phyloP scores from a whole-genome alignment of 345 rosid species.

The Gossypium stocksii region DNA sequence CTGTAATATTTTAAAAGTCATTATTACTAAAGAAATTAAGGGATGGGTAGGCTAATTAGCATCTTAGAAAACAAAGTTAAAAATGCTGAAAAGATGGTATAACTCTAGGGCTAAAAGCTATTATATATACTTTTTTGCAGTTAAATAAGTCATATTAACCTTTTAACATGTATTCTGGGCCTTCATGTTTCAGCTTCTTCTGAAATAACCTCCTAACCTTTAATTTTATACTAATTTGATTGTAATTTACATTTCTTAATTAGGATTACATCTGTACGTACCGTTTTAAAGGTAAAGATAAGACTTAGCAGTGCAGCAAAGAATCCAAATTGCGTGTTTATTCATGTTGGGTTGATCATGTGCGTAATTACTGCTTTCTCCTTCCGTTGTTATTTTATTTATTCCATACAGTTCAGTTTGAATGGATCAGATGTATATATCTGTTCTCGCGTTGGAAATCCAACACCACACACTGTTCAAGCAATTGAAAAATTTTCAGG shows the following conservation, averaged over 20 bases:
- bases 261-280: no score
- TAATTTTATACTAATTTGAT: no score
- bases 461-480: slow-evolving; percentile 24
- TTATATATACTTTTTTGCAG: no score
- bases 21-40: not conserved
- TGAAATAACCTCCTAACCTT: no score
- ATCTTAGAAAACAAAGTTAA: not conserved
- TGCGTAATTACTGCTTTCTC: not conserved
- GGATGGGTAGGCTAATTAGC: not conserved
- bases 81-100: not conserved
- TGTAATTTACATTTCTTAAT: no score
- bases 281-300: not conserved
- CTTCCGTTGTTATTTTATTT: not conserved
- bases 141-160: no score
- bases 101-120: not conserved
- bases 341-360: not conserved
- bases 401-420: not conserved
- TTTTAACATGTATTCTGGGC: no score
- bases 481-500: slow-evolving; percentile 25
- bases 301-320: not conserved
- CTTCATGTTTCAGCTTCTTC: no score
- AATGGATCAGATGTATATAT: slow-evolving; percentile 2
- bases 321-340: not conserved
- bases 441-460: slow-evolving; percentile 31
- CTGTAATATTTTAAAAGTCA: not conserved